phyloP scores from a whole-genome alignment of 805 yeast genomes.

The Candida ficus region DNA sequence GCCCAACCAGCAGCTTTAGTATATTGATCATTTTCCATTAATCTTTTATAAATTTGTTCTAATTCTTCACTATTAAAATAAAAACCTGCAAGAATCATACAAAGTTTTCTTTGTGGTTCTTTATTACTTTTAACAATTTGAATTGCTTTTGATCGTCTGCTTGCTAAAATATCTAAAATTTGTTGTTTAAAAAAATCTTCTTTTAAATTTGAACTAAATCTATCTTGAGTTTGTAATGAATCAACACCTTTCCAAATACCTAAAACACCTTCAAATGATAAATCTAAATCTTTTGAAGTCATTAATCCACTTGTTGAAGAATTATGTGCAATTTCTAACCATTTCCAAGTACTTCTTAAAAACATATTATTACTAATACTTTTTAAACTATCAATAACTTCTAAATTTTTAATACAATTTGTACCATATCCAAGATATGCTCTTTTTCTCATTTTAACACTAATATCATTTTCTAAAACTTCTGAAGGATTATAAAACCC shows the following conservation, averaged over 20 bases:
- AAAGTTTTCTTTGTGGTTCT: constrained; percentile 66
- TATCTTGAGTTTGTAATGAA: constrained; percentile 43
- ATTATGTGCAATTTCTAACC: constrained; percentile 73
- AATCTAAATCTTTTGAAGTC: constrained; percentile 65
- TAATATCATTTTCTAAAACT: constrained; percentile 66
- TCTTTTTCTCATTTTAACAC: constrained; percentile 63
- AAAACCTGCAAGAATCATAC: constrained; percentile 88
- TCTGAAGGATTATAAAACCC: constrained; percentile 31
- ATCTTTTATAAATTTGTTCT: constrained; percentile 56
- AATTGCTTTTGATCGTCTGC: constrained; percentile 27
- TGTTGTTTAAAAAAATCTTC: constrained; percentile 17
- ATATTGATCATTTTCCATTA: constrained; percentile 53
- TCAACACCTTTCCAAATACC: constrained; percentile 84
- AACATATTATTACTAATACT: constrained; percentile 49
- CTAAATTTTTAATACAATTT: constrained; percentile 59
- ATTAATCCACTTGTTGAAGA: constrained; percentile 61
- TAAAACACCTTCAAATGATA: constrained; percentile 82
- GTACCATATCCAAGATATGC: constrained; percentile 71
- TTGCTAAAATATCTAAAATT: constrained; percentile 28
- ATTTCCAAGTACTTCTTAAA: constrained; percentile 81
- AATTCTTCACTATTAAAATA: constrained; percentile 71
- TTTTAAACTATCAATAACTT: constrained; percentile 48
- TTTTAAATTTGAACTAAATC: constrained; percentile 29
- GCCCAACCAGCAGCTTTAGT: constrained; percentile 99
- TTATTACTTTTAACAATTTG: constrained; percentile 38